Evolutionary conservation across 495 filamentous ascomycete genomes (phyloP).

Genomic region (Tuber aestivum): DNA sequence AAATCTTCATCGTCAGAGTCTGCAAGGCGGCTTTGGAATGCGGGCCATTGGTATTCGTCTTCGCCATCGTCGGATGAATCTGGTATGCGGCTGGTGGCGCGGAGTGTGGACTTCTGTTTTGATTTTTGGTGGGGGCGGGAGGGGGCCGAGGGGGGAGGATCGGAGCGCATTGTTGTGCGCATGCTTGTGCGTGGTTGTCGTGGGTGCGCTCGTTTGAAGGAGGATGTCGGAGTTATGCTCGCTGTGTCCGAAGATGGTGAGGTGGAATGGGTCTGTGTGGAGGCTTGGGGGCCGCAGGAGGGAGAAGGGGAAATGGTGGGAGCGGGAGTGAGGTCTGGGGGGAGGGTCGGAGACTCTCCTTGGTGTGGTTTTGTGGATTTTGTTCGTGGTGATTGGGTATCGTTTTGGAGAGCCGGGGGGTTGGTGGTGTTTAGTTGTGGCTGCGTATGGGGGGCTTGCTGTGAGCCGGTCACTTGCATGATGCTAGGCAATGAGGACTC

Average conservation of each 20-base stretch:
- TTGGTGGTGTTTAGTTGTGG: not conserved
- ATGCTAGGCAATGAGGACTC: not conserved
- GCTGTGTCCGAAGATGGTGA: not conserved
- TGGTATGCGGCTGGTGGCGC: not conserved
- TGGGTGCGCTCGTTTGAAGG: not conserved
- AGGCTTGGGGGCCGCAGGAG: not conserved
- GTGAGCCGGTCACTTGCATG: not conserved
- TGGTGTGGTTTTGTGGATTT: not conserved
- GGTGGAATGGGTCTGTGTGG: not conserved
- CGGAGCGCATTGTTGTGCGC: slow-evolving; percentile 1
- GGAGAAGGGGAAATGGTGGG: not conserved
- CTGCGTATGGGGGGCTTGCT: not conserved
- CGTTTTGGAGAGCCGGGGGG: not conserved
- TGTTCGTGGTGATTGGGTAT: not conserved
- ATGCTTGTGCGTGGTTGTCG: not conserved
- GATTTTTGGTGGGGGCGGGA: not conserved
- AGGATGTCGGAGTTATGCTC: not conserved
- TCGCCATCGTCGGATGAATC: not conserved
- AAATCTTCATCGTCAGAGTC: slow-evolving; percentile 3
- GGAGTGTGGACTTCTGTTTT: not conserved
- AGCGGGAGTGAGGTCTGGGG: not conserved
- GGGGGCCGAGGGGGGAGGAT: not conserved
- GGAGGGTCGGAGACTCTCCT: not conserved
- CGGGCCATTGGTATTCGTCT: not conserved
- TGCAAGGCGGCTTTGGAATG: not conserved